These are phyloP conservation scores for Botrytis aclada DNA, from an alignment of 2,329 filamentous ascomycete genomes.

Conservation along the genomic window DNA sequence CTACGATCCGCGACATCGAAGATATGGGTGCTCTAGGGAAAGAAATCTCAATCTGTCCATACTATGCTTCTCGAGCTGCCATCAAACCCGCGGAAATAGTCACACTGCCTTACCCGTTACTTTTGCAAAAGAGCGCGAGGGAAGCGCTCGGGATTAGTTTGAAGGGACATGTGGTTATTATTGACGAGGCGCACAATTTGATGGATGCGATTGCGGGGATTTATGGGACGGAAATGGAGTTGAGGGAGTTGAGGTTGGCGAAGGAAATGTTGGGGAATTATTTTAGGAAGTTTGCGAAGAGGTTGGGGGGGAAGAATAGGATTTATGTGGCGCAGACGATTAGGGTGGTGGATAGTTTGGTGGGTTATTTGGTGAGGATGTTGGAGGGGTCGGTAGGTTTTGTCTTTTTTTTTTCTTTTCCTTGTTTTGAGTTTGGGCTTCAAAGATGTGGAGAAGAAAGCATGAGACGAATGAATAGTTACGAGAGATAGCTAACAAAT, in stretches of 20 bases:
- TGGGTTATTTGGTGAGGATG: constrained; percentile 61
- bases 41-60: constrained; percentile 80
- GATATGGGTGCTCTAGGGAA: constrained; percentile 78
- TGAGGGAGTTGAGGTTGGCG: constrained; percentile 69
- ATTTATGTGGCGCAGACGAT: constrained; percentile 88
- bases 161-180: constrained; percentile 85
- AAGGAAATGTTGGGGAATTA: constrained; percentile 77
- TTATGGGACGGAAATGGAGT: constrained; percentile 72
- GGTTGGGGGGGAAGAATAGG: constrained; percentile 84
- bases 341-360: constrained; percentile 76
- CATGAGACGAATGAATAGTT: not conserved
- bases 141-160: constrained; percentile 85
- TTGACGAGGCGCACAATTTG: constrained; percentile 96
- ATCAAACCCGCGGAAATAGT: constrained; percentile 86
- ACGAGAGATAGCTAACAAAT: not conserved
- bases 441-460: not conserved
- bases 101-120: constrained; percentile 85
- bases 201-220: constrained; percentile 92
- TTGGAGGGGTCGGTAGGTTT: constrained; percentile 46
- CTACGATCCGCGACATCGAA: constrained; percentile 88
- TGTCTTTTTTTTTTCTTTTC: not conserved
- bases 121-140: constrained; percentile 81
- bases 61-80: constrained; percentile 87
- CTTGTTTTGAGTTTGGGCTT: not conserved
- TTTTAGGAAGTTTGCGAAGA: constrained; percentile 82